These are phyloP conservation scores for Fraxinus dipetala DNA, from an alignment of 305 asterid genomes.

Conservation along the genomic window DNA sequence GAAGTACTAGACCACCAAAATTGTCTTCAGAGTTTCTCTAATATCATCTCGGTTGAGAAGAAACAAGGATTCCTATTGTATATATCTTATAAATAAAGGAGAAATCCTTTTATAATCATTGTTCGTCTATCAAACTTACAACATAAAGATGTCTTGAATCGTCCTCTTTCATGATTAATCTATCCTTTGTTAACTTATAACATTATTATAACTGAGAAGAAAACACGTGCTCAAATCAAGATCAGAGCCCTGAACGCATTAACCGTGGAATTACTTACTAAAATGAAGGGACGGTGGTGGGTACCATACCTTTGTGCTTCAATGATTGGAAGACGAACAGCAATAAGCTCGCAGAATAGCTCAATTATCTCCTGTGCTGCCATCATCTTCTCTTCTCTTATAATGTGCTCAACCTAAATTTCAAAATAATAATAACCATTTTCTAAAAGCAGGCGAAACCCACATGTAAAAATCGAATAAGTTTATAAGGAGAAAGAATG, in stretches of 20 bases:
- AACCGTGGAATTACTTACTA: background rate
- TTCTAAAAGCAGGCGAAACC: background rate
- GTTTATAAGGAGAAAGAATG: background rate
- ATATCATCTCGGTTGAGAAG: background rate
- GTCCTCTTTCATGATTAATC: background rate
- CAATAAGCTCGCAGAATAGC: slow-evolving; percentile 82
- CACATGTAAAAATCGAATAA: background rate
- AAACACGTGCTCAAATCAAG: background rate
- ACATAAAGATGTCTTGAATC: background rate
- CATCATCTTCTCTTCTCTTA: slow-evolving; percentile 98
- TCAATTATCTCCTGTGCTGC: slow-evolving; percentile 98
- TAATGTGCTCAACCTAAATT: slow-evolving; percentile 86
- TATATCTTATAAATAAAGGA: background rate
- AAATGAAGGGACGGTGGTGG: background rate
- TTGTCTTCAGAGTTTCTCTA: background rate
- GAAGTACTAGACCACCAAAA: background rate
- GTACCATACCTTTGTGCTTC: slow-evolving; percentile 76
- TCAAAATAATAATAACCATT: slow-evolving; percentile 1
- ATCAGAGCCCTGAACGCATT: background rate
- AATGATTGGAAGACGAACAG: slow-evolving; percentile 87
- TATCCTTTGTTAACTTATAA: background rate
- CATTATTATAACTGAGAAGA: background rate
- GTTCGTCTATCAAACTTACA: background rate
- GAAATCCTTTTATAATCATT: background rate
- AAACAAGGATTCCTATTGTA: background rate